Evolutionary conservation across 2,329 filamentous ascomycete species (phyloP).

Genomic region (Ophiostoma quercus): DNA sequence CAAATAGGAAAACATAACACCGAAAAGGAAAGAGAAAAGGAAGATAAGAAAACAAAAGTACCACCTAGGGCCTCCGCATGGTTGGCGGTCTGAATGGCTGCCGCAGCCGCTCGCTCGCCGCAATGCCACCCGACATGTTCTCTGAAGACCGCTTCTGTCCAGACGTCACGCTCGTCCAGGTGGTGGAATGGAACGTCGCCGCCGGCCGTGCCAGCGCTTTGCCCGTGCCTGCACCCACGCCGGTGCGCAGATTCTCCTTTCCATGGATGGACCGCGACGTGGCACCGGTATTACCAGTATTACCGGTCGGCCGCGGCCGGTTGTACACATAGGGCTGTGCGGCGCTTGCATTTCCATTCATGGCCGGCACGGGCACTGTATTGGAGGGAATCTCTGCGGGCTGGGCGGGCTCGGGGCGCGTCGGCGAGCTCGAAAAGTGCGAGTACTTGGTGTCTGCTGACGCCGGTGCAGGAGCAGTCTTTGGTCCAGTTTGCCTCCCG

Average conservation of each 20-base stretch:
- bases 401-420: constrained; percentile 4
- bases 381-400: not conserved
- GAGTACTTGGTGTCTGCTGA: constrained; percentile 40
- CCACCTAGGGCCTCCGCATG: constrained; percentile 38
- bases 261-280: not conserved
- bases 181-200: constrained; percentile 49
- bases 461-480: not conserved
- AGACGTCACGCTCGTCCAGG: constrained; percentile 30
- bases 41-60: not conserved
- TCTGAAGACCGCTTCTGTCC: constrained; percentile 16
- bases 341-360: not conserved
- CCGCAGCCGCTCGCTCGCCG: constrained; percentile 46
- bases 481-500: not conserved
- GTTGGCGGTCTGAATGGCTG: constrained; percentile 56
- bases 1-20: not conserved
- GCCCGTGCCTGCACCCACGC: too few relatives aligned
- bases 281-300: not conserved
- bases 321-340: constrained; percentile 14
- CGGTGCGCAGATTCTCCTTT: constrained; percentile 16
- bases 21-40: not conserved
- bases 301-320: constrained; percentile 17
- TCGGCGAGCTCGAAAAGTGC: constrained; percentile 55
- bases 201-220: constrained; percentile 34
- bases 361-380: not conserved
- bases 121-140: constrained; percentile 28